Evolutionary conservation across 2,329 filamentous ascomycete species (phyloP).

Genomic region (Fusarium dlaminii): DNA sequence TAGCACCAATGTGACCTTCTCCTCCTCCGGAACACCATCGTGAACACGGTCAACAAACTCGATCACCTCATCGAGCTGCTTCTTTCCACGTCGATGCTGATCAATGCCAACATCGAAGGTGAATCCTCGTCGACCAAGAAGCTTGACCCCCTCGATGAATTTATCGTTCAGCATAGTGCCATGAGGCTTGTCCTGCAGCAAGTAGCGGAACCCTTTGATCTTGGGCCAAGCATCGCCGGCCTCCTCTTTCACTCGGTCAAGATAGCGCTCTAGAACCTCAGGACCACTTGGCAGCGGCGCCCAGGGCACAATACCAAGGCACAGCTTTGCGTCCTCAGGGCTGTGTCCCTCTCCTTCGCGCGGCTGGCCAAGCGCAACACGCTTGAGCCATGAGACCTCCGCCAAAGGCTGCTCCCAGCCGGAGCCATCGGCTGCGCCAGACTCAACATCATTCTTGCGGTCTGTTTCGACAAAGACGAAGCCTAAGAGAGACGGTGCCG

Average conservation of each 20-base stretch:
- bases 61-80: slow-evolving; percentile 76
- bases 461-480: slow-evolving; percentile 89
- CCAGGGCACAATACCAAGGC: slow-evolving; percentile 82
- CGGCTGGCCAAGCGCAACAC: slow-evolving; percentile 70
- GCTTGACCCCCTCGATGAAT: slow-evolving; percentile 73
- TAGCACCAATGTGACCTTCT: slow-evolving; percentile 74
- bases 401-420: slow-evolving; percentile 76
- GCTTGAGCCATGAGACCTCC: slow-evolving; percentile 75
- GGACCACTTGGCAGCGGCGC: slow-evolving; percentile 79
- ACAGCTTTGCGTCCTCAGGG: slow-evolving; percentile 56
- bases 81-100: slow-evolving; percentile 77
- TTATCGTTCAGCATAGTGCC: slow-evolving; percentile 70
- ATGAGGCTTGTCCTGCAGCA: slow-evolving; percentile 79
- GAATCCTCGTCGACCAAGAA: slow-evolving; percentile 70
- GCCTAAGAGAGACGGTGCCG: slow-evolving; percentile 63
- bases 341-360: slow-evolving; percentile 66
- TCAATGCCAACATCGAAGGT: slow-evolving; percentile 89
- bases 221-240: slow-evolving; percentile 73
- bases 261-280: slow-evolving; percentile 69
- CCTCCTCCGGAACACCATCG: slow-evolving; percentile 65
- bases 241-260: slow-evolving; percentile 66
- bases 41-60: slow-evolving; percentile 76
- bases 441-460: slow-evolving; percentile 68
- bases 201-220: slow-evolving; percentile 82
- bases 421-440: slow-evolving; percentile 55